phyloP scores from a whole-genome alignment of 768 basidiomycete genomes.

The Lepiota brunneoincarnata region DNA sequence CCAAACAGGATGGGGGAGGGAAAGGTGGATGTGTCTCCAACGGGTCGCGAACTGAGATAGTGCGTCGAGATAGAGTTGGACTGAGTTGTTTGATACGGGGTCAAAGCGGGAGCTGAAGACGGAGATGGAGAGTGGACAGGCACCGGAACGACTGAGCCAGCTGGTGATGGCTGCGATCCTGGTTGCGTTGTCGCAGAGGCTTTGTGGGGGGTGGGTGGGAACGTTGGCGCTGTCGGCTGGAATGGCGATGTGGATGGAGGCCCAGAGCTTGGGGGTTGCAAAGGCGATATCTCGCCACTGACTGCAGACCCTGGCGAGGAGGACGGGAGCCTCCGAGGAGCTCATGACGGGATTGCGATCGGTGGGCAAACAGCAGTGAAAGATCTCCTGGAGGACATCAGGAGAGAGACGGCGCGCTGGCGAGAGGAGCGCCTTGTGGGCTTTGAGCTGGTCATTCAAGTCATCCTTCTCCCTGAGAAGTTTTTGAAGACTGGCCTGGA shows the following conservation, averaged over 20 bases:
- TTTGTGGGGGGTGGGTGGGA: not conserved
- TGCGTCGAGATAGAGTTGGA: constrained; percentile 10
- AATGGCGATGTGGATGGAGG: constrained; percentile 18
- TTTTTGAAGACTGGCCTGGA: not conserved
- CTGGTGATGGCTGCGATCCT: constrained; percentile 4
- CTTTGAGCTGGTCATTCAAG: constrained; percentile 1
- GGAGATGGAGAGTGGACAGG: constrained; percentile 14
- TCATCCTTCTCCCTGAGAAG: constrained; percentile 8
- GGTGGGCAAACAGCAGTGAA: constrained; percentile 17
- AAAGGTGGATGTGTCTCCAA: constrained; percentile 15
- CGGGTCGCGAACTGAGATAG: not conserved
- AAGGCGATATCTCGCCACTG: constrained; percentile 18
- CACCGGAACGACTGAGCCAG: constrained; percentile 13
- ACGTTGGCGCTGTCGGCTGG: constrained; percentile 12
- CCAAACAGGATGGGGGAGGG: constrained; percentile 8
- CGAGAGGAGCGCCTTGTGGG: constrained; percentile 12
- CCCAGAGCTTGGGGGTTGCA: constrained; percentile 18
- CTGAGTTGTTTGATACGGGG: constrained; percentile 5
- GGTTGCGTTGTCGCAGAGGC: not conserved
- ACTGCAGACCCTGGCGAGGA: constrained; percentile 18
- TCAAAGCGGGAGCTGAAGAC: constrained; percentile 7
- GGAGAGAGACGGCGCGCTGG: constrained; percentile 18
- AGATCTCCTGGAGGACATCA: constrained; percentile 19
- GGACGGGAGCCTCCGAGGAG: constrained; percentile 16
- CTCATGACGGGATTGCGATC: constrained; percentile 21